phyloP scores from a whole-genome alignment of 129 eudicot genomes.

The Helianthus tuberosus region DNA sequence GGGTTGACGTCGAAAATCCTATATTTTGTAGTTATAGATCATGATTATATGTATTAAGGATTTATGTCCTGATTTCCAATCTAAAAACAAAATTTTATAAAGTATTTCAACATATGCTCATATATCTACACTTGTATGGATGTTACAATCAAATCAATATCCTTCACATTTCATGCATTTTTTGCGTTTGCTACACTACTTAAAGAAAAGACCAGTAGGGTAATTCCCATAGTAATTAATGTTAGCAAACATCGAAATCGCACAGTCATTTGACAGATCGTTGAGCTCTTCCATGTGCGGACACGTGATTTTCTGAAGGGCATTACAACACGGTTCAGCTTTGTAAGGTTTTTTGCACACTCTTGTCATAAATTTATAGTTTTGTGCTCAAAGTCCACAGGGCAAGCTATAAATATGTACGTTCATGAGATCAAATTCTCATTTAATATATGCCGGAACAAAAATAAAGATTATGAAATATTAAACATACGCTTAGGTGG shows the following conservation, averaged over 20 bases:
- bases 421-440: neutral
- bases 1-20: conserved; percentile 17
- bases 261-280: too few species aligned
- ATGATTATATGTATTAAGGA: neutral
- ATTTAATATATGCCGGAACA: neutral
- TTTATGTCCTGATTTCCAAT: too few species aligned
- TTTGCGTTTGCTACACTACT: too few species aligned
- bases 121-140: too few species aligned
- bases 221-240: too few species aligned
- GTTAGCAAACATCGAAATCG: too few species aligned
- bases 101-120: too few species aligned
- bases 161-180: too few species aligned
- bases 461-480: neutral
- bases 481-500: neutral
- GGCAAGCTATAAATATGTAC: neutral
- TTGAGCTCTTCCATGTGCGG: too few species aligned
- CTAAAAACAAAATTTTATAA: too few species aligned
- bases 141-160: too few species aligned
- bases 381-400: conserved; percentile 8
- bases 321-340: neutral
- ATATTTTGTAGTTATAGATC: conserved; percentile 6
- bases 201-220: too few species aligned
- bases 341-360: neutral
- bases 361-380: neutral
- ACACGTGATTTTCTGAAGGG: neutral